Base-by-base conservation (phyloP, 164 flowering plant species). In the Protea cynaroides region DNA sequence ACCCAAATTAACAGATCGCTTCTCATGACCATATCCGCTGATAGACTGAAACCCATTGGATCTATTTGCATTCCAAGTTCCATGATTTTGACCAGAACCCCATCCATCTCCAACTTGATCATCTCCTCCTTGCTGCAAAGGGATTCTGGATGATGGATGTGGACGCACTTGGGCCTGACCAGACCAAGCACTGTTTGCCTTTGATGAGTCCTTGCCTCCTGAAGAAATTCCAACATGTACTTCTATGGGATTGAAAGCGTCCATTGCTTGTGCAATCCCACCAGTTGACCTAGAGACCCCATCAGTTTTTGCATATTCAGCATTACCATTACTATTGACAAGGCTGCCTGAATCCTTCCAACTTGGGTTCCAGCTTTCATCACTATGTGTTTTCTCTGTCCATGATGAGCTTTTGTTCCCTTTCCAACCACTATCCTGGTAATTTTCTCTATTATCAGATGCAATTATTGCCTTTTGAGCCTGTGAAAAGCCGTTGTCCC, bases 151-250 rank as follows among this genome's bases (percentile, higher is more conserved):
- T 24, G 78, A 74, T 17, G 53, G 54, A 24, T 57, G 75, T 38
- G 75, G 55, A 67, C 25, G 79, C 11, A 63, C 59, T 21, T 61
- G 66, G 0, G 71, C 29, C 65, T 49, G 78, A 62, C 61, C 66
- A 23, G 80, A 62, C 71, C 66, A 65, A 62, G 79, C 56, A 69
- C 73, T 68, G 63, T 58, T 74, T 19, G 67, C 75, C 62, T 64
- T 76, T 34, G 75, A 47, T 18, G 74, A 59, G 24, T 82, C 86
- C 69, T 52, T 46, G 37, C 65, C 66, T 25, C 23, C 63, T 24
- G 68, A 65, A 56, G 68, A n/a, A 75, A 10, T 55, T 58, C 52
- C 75, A 51, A 62, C 57, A 44, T 69, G 74, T 66, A 18, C 71
- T 52, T 66, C 77, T 57, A 69, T 73, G 19, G 66, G 57, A 56